phyloP scores from a whole-genome alignment of 371 early-diverging fungal species.

The Mortierella sp. region DNA sequence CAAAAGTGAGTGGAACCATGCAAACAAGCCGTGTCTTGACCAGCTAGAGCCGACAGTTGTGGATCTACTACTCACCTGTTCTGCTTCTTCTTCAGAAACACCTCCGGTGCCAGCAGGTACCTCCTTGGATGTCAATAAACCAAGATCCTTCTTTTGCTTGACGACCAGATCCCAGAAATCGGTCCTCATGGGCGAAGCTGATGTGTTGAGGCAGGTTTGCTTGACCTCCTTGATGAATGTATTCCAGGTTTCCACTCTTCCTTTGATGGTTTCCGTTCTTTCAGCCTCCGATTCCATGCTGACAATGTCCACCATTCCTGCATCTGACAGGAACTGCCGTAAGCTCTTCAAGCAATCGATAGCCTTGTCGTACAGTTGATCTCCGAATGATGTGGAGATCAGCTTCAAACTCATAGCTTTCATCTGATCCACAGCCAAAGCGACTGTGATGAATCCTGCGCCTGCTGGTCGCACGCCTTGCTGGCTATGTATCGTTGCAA shows the following conservation, averaged over 20 bases:
- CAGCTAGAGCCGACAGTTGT: too few species aligned
- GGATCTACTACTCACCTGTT: conserved; percentile 16
- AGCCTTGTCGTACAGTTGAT: conserved; percentile 62
- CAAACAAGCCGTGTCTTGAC: neutral
- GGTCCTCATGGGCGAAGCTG: conserved; percentile 24
- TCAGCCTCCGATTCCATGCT: conserved; percentile 9
- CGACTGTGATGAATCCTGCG: conserved; percentile 37
- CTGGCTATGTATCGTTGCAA: conserved; percentile 44
- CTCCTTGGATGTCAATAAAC: conserved; percentile 21
- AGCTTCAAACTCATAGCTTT: conserved; percentile 57
- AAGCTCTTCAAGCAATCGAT: conserved; percentile 63
- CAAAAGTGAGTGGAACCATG: too few species aligned
- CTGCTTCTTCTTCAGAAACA: conserved; percentile 34
- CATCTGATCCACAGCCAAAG: conserved; percentile 69
- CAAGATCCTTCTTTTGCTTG: conserved; percentile 29
- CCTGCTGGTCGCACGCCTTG: conserved; percentile 49
- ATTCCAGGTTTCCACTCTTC: conserved; percentile 37
- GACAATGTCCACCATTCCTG: conserved; percentile 11
- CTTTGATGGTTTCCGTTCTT: conserved; percentile 22
- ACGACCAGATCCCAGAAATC: conserved; percentile 46
- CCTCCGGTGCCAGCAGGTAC: conserved; percentile 26
- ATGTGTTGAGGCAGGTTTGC: conserved; percentile 28
- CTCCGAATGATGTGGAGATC: conserved; percentile 65
- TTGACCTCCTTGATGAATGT: conserved; percentile 32
- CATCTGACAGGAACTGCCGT: conserved; percentile 42